Base-by-base conservation (phyloP, 768 basidiomycete genomes). In the Sistotremastrum suecicum region DNA sequence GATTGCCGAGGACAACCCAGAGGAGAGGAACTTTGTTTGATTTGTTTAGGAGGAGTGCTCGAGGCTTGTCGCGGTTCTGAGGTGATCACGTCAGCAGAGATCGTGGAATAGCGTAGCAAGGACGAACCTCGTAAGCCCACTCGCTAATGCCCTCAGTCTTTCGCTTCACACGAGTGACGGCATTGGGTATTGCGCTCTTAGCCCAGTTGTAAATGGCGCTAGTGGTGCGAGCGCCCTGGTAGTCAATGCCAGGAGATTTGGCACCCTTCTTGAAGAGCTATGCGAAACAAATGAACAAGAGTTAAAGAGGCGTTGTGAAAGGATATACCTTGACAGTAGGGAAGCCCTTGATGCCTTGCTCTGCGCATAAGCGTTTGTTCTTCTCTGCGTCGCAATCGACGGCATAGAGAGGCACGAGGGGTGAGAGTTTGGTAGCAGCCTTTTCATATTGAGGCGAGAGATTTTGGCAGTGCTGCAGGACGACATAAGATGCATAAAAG, bases 271-370 rank as follows among this genome's bases (percentile, higher is more conserved):
- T 88, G 66, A 82, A 97, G 2, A 85, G 63, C 76, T 83, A 50
- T 2, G 43, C 20, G 35, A 33, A 39, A 41, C 9, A 49, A 31
- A 7, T 28, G 8, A 29, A 45, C 20, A 20, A 30, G 6, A 34
- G 11, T 33, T 12, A 8, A n/a, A 41, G 11, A 41, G 34, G 20
- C 20, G 20, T 20, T 20, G 30, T 11, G 12, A 32, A 34, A 48
- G 34, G 34, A 48, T 60, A 34, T 48, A 72, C 80, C 67, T 97
- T 97, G 60, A 97, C 68, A 3, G 91, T 95, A 2, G 91, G 91
- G 72, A 91, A 97, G 2, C 91, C 91, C 63, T 91, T 70, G 20
- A 95, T 75, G 9, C 78, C 78, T 47, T 91, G 83, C 43, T 87
- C 79, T 0, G 76, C 75, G 56, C 92, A 97, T 5, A 97, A 63